Base-by-base conservation (phyloP, 768 basidiomycete genomes). In the Amanita phalloides region DNA sequence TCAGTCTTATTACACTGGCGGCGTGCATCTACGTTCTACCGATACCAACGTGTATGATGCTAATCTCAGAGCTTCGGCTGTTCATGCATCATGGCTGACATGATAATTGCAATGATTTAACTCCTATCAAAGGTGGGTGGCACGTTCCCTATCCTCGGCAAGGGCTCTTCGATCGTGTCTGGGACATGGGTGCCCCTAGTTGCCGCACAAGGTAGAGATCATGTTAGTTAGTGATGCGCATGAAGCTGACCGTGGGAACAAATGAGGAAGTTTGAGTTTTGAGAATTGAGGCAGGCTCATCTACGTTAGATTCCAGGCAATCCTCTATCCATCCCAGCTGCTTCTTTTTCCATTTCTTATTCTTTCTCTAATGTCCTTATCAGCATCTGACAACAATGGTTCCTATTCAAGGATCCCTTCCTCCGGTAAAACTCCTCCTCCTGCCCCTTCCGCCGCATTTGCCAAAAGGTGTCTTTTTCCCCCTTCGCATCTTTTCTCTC, bases 351-450 rank as follows among this genome's bases (percentile, higher is more conserved):
- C 79, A 68, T 76, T 78, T 68, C 68, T 71, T 72, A 68, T 72
- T 71, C 71, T 68, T 64, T 69, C 71, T 86, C 85, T 85, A 86
- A 91, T 91, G 89, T 90, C 89, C 75, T 82, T 90, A 78, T 88
- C 88, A 67, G 79, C 86, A 67, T 75, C 78, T 66, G 86, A 89
- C 80, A 85, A 78, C 76, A 80, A 77, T 72, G 75, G 75, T 73
- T 77, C 86, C 71, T 89, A 85, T 79, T 77, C 84, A 61, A 83
- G 86, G 75, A 81, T 78, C 65, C 75, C 86, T 57, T 68, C 74
- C 54, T 84, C 87, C 63, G 90, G 90, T 56, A 92, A 91, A 71
- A 92, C 89, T 1, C 89, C 90, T 55, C 89, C 89, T 54, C 89
- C 90, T 49, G 90, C 89, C 13, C 90, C 90, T 51, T 92, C 90